A percentile compares a stretch with the other conserved stretches of the same genome.
Conservation (phyloP, 2,329 filamentous ascomycete species). For the Aspergillus pseudoglaucus region DNA sequence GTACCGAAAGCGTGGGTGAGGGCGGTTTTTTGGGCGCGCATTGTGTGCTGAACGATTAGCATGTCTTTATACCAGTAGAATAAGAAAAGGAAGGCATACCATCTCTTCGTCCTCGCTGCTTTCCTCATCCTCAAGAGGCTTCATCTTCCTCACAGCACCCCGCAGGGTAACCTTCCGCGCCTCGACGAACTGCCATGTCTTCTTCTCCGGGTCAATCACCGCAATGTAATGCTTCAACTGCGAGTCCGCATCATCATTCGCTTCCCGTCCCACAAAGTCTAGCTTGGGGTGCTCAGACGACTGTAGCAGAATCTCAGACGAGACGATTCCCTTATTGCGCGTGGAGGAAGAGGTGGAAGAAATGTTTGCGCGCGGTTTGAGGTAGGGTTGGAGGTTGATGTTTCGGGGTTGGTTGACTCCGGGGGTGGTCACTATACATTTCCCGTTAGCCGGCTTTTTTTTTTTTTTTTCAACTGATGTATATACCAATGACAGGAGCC, state of each 20-base stretch:
- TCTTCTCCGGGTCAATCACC: constrained; percentile 50
- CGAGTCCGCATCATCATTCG: constrained; percentile 45
- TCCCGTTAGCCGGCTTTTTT: background rate
- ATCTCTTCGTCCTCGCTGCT: constrained; percentile 23
- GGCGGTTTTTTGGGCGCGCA: constrained; percentile 34
- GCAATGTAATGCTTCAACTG: constrained; percentile 56
- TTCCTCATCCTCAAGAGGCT: constrained; percentile 20
- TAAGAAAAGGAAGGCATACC: constrained; percentile 12
- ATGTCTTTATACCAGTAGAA: too few relatives aligned
- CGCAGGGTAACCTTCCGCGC: constrained; percentile 52
- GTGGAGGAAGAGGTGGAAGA: constrained; percentile 19
- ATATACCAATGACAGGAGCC: constrained; percentile 45
- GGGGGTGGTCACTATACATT: constrained; percentile 25
- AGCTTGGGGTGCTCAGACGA: constrained; percentile 55
- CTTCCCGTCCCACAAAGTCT: constrained; percentile 51
- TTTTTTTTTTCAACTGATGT: background rate
- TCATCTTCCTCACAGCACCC: constrained; percentile 35
- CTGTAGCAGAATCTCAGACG: constrained; percentile 52
- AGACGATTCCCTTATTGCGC: constrained; percentile 30
- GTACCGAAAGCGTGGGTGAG: constrained; percentile 47
- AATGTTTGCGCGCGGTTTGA: constrained; percentile 45
- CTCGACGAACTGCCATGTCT: constrained; percentile 49
- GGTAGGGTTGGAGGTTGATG: constrained; percentile 33
- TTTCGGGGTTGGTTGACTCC: constrained; percentile 25
- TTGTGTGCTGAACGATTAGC: constrained; percentile 22